These are phyloP conservation scores for Mitragyna speciosa DNA, from an alignment of 257 asterid species.

Conservation along the genomic window DNA sequence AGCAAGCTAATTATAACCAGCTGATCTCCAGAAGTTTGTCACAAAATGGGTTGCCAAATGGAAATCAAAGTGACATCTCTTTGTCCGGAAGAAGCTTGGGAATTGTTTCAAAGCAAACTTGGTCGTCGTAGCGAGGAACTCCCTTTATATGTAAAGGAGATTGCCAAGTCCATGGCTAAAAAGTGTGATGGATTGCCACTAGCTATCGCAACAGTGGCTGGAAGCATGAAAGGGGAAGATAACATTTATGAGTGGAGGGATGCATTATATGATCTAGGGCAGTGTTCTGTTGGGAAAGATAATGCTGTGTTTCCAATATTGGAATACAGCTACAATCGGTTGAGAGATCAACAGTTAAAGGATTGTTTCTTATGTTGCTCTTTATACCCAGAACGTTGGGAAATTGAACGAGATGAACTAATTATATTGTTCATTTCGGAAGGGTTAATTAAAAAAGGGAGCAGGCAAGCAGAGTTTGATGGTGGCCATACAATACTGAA, in stretches of 20 bases:
- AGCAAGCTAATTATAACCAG: slow-evolving; percentile 27
- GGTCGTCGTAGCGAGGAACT: not conserved
- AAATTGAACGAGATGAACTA: too few relatives aligned
- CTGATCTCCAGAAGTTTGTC: slow-evolving; percentile 16
- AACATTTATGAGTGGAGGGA: too few relatives aligned
- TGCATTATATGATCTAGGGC: too few relatives aligned
- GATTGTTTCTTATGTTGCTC: slow-evolving; percentile 34
- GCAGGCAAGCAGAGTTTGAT: too few relatives aligned
- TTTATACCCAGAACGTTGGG: slow-evolving; percentile 7
- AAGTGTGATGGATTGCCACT: not conserved
- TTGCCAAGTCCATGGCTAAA: not conserved
- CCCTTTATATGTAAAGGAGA: not conserved
- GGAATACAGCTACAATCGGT: too few relatives aligned
- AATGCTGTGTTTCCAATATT: too few relatives aligned
- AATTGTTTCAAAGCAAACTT: not conserved
- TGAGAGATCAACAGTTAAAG: not conserved
- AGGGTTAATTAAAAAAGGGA: too few relatives aligned
- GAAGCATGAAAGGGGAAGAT: too few relatives aligned
- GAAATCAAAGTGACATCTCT: slow-evolving; percentile 22
- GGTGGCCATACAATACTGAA: too few relatives aligned
- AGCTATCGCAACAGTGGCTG: too few relatives aligned
- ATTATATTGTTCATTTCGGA: too few relatives aligned
- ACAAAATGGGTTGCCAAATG: slow-evolving; percentile 21
- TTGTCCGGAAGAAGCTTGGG: not conserved
- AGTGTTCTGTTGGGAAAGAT: too few relatives aligned